A percentile compares a stretch with the other conserved stretches of the same genome.
Conservation (phyloP, 108 stramenopile genomes). For the Parietichytrium sp. region DNA sequence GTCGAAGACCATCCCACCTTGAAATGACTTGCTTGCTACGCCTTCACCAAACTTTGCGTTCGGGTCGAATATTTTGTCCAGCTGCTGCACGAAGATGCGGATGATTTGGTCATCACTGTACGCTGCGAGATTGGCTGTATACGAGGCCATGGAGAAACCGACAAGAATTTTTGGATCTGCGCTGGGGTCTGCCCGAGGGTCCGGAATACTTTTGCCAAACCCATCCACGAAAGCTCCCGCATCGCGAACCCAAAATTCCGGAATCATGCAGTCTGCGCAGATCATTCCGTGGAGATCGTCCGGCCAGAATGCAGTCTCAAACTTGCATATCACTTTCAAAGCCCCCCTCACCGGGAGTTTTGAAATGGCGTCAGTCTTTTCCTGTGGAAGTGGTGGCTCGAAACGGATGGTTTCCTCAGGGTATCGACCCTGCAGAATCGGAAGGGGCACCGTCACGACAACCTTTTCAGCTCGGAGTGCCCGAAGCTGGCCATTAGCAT, state of each 20-base stretch:
- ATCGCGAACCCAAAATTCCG: slow-evolving; percentile 15
- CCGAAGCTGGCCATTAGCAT: not conserved
- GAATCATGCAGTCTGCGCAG: not conserved
- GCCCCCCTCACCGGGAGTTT: not conserved
- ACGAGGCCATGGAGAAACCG: not conserved
- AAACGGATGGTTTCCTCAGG: not conserved
- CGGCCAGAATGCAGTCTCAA: slow-evolving; percentile 16
- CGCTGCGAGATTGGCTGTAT: not conserved
- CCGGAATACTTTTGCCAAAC: not conserved
- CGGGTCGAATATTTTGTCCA: not conserved
- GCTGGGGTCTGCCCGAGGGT: not conserved
- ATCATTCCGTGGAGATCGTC: slow-evolving; percentile 26
- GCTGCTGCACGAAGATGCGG: slow-evolving; percentile 14
- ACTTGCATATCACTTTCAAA: not conserved
- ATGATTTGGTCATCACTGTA: not conserved
- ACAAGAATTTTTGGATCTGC: not conserved
- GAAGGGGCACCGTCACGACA: slow-evolving; percentile 11
- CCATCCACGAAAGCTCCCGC: not conserved
- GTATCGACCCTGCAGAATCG: not conserved
- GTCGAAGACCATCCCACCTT: not conserved
- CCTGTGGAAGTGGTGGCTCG: not conserved
- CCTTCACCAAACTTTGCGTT: not conserved
- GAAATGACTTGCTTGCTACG: not conserved
- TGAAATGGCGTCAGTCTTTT: not conserved
- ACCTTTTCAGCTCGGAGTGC: not conserved